phyloP scores from a whole-genome alignment of 441 rosid species.

The Gossypium gossypioides region DNA sequence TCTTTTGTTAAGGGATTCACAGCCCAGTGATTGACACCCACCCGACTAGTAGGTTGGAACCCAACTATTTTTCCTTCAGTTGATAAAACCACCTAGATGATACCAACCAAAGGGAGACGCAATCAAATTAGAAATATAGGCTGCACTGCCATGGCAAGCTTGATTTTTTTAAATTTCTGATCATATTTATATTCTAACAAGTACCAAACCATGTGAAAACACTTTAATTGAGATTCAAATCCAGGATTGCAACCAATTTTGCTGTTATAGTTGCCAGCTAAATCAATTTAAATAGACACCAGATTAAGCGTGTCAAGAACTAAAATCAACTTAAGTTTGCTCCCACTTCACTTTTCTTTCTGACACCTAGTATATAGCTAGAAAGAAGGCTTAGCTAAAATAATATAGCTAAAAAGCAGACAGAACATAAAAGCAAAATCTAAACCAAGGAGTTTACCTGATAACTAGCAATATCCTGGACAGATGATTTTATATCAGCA shows the following conservation, averaged over 20 bases:
- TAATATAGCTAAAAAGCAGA: not conserved
- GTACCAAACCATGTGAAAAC: not conserved
- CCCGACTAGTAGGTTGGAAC: slow-evolving; percentile 61
- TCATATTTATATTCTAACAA: not conserved
- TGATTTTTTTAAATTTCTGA: not conserved
- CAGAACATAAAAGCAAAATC: not conserved
- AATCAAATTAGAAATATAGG: not conserved
- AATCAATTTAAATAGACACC: not conserved
- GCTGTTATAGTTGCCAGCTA: not conserved
- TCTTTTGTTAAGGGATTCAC: slow-evolving; percentile 65
- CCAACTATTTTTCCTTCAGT: slow-evolving; percentile 58
- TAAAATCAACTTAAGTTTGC: not conserved
- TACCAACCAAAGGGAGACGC: slow-evolving; percentile 14
- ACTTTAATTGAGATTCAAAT: not conserved
- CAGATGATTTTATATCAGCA: slow-evolving; percentile 43
- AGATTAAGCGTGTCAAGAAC: not conserved
- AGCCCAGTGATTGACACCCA: slow-evolving; percentile 69
- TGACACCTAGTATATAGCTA: not conserved
- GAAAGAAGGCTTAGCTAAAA: not conserved
- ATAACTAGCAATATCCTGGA: slow-evolving; percentile 59
- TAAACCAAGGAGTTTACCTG: slow-evolving; percentile 37
- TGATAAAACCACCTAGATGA: slow-evolving; percentile 49
- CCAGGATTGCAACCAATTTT: not conserved
- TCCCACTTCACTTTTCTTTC: not conserved
- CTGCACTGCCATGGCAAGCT: not conserved